Percentiles rank a stretch among this genome's conserved stretches.
Conservation (phyloP, 495 filamentous ascomycete species). For the Neurospora sp. region DNA sequence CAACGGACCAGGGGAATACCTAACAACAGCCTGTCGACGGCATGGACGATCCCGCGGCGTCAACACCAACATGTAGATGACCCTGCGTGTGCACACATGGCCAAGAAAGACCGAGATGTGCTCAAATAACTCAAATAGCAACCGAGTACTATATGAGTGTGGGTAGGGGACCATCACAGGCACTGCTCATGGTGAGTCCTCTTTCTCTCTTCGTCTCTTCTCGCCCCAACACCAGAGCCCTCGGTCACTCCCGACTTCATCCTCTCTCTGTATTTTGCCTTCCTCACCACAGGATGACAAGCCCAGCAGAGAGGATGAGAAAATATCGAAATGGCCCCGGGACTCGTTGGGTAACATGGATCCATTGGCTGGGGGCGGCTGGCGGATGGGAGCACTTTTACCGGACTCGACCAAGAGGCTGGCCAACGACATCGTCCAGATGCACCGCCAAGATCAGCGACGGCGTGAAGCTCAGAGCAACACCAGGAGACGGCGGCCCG, state of each 20-base stretch:
- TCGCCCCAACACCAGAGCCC: not conserved
- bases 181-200: not conserved
- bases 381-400: slow-evolving; percentile 11
- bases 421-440: slow-evolving; percentile 9
- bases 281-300: not conserved
- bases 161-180: not conserved
- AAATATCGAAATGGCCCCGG: slow-evolving; percentile 1
- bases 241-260: not conserved
- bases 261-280: not conserved
- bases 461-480: not conserved
- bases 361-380: slow-evolving; percentile 20
- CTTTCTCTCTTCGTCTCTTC: not conserved
- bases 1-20: not conserved
- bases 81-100: not conserved
- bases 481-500: slow-evolving; percentile 7
- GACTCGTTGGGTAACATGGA: slow-evolving; percentile 1
- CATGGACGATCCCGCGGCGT: not conserved
- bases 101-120: not conserved
- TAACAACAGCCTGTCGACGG: not conserved
- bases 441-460: slow-evolving; percentile 2
- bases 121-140: not conserved
- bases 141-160: not conserved
- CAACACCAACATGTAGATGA: not conserved
- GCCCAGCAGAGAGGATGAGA: not conserved
- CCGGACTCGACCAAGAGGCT: slow-evolving; percentile 16